Base-by-base conservation (phyloP, 2,329 filamentous ascomycete species). In the Ophiostoma sp. region DNA sequence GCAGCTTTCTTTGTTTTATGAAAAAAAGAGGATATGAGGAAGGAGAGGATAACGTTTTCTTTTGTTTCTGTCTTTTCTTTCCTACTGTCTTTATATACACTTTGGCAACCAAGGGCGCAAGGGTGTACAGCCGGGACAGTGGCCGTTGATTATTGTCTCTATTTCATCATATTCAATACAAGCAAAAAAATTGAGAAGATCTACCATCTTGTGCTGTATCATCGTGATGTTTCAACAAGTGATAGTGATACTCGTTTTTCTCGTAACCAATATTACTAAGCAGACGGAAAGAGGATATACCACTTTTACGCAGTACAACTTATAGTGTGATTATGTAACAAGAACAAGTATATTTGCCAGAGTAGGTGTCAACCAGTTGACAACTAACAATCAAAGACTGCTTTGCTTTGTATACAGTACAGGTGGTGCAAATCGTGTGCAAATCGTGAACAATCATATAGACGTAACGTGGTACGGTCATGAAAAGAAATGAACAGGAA, bases 1-100 rank as follows among this genome's bases (percentile, higher is more conserved):
- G 16, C 55, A 38, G 27, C 27, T 38, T 16, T 62, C 27, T 42
- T 41, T 42, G 14, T 41, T 62, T 58, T n/a, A 62, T 62, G 58
- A 58, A 12, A 38, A 38, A 62, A 62, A 62, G 14, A 62, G 5
- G 5, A 38, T 9, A 62, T 62, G 58, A 62, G 38, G 38, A 41
- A 62, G 38, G 38, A 41, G 38, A 60, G 27, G 12, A 60, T 38
- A 16, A 38, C 11, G 27, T 60, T 60, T 62, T 63, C 38, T 44
- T 63, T 18, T 63, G 14, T 42, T 42, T 42, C 40, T 12, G 60
- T 9, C 16, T 42, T 42, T 62, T 18, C 14, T 44, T 42, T 68
- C 62, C 63, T 44, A 58, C 41, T 60, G 67, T 66, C 45, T 66
- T 49, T 66, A 36, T 66, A 66, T 64, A 52, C 52, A 66, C 64